A percentile compares a stretch with the other conserved stretches of the same genome.
Evolutionary conservation across 306 rosid species (phyloP).

Genomic region (Nissolia schottii): DNA sequence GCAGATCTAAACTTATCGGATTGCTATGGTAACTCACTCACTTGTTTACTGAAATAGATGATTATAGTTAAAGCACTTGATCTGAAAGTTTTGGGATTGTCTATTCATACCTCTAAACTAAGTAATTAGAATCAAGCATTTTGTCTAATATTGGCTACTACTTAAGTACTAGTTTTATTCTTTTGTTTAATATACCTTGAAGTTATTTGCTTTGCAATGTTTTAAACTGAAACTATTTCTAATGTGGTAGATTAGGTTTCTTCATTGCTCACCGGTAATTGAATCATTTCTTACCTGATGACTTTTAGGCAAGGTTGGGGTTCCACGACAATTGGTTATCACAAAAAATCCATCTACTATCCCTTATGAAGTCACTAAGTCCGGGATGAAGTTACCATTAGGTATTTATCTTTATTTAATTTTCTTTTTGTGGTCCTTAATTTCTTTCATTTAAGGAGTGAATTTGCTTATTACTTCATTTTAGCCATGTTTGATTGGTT

Average conservation of each 20-base stretch:
- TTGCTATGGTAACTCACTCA: slow-evolving; percentile 40
- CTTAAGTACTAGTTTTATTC: no score
- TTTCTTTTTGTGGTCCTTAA: not conserved
- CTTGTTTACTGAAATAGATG: not conserved
- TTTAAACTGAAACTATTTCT: not conserved
- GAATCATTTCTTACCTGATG: not conserved
- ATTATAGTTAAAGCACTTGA: not conserved
- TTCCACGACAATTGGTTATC: slow-evolving; percentile 28
- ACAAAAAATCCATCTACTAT: slow-evolving; percentile 27
- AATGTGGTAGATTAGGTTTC: not conserved
- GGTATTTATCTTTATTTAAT: slow-evolving; percentile 1
- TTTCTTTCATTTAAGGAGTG: not conserved
- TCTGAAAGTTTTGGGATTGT: not conserved
- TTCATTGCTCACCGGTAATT: not conserved
- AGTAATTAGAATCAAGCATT: not conserved
- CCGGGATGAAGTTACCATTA: slow-evolving; percentile 29
- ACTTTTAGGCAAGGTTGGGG: slow-evolving; percentile 26
- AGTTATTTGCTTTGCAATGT: not conserved
- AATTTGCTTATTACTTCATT: not conserved
- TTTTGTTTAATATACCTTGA: not conserved
- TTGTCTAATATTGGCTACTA: not conserved
- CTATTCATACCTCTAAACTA: not conserved
- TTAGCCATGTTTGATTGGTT: not conserved
- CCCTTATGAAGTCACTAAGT: slow-evolving; percentile 21
- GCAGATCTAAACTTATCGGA: slow-evolving; percentile 45